Percentiles rank a stretch among this genome's conserved stretches.
Evolutionary conservation across 1,284 basidiomycete species (phyloP).

Genomic region (Sporisorium reilianum): DNA sequence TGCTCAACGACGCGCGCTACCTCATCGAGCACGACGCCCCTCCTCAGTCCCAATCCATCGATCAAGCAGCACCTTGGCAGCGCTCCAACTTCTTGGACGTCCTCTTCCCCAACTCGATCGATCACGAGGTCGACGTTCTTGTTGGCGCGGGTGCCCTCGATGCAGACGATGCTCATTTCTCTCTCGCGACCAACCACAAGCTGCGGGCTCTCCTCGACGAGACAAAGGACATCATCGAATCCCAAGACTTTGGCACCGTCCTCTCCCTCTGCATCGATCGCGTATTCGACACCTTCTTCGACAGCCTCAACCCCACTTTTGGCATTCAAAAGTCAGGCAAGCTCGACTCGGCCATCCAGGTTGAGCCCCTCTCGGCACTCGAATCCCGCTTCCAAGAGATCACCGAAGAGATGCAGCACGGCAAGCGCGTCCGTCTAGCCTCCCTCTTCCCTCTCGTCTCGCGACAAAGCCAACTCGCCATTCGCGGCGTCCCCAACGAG

Average conservation of each 20-base stretch:
- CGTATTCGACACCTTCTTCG: constrained; percentile 75
- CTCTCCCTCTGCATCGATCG: constrained; percentile 78
- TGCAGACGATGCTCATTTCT: constrained; percentile 14
- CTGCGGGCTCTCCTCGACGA: constrained; percentile 79
- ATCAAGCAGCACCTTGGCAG: constrained; percentile 16
- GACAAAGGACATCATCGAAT: constrained; percentile 77
- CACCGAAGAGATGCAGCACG: constrained; percentile 62
- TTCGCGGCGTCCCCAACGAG: constrained; percentile 82
- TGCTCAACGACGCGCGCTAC: constrained; percentile 32
- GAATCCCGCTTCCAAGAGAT: constrained; percentile 70
- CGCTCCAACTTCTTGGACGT: constrained; percentile 52
- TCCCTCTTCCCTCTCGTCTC: constrained; percentile 82
- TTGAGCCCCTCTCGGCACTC: constrained; percentile 67
- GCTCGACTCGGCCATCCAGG: constrained; percentile 24
- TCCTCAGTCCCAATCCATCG: background rate
- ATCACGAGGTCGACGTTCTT: constrained; percentile 60
- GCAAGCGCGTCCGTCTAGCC: constrained; percentile 77
- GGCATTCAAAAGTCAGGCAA: constrained; percentile 38
- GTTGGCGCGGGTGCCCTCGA: constrained; percentile 60
- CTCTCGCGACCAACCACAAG: constrained; percentile 70
- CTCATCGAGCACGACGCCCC: constrained; percentile 30
- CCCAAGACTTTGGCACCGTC: constrained; percentile 78
- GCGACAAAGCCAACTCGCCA: constrained; percentile 79
- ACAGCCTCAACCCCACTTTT: constrained; percentile 72
- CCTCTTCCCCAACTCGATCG: constrained; percentile 57